phyloP scores from a whole-genome alignment of 106 monocot species.

The Dendrobium huoshanense region DNA sequence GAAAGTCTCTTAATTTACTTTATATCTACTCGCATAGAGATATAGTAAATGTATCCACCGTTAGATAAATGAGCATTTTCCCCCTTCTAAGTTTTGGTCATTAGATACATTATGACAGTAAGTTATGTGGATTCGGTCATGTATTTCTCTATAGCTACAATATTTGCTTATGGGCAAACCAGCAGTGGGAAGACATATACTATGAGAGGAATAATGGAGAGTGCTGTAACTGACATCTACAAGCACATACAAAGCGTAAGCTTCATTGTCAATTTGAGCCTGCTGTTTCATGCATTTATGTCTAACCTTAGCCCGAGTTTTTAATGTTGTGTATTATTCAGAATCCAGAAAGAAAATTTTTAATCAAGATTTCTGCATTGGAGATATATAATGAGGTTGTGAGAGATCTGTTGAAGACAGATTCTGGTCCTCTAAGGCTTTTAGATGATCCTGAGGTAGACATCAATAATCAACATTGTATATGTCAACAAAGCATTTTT shows the following conservation, averaged over 20 bases:
- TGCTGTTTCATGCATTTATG: background rate
- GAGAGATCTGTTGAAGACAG: slow-evolving; percentile 72
- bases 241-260: slow-evolving; percentile 83
- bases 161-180: slow-evolving; percentile 98
- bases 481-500: background rate
- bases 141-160: slow-evolving; percentile 58
- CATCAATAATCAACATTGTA: background rate
- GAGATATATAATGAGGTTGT: slow-evolving; percentile 98
- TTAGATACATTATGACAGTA: background rate
- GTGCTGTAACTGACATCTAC: slow-evolving; percentile 87
- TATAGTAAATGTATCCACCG: background rate
- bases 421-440: slow-evolving; percentile 80
- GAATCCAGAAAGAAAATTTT: slow-evolving; percentile 68
- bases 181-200: slow-evolving; percentile 29
- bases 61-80: background rate
- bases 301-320: background rate
- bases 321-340: slow-evolving; percentile 13
- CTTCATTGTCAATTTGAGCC: background rate
- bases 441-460: slow-evolving; percentile 96
- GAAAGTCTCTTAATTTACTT: background rate
- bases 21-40: no score
- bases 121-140: background rate
- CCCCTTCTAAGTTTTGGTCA: background rate
- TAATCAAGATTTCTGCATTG: slow-evolving; percentile 86
- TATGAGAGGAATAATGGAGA: slow-evolving; percentile 88